phyloP scores from a whole-genome alignment of 768 basidiomycete species.

The Leccinum truebloodii region DNA sequence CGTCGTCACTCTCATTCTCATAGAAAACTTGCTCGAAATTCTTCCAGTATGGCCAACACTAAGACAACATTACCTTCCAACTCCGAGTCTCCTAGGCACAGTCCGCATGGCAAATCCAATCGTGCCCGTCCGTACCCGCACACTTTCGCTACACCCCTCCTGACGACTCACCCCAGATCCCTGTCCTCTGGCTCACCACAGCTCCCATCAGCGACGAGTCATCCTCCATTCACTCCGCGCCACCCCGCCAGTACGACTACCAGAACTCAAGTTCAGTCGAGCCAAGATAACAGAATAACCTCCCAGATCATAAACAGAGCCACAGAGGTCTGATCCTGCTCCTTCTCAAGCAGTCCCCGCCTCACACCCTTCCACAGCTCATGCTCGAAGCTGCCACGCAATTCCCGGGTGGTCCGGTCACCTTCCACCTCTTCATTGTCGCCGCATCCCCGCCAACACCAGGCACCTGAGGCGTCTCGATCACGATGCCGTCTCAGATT shows the following conservation, averaged over 20 bases:
- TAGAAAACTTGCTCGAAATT: conserved; percentile 56
- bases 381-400: conserved; percentile 29
- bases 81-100: conserved; percentile 43
- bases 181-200: conserved; percentile 49
- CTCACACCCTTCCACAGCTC: conserved; percentile 17
- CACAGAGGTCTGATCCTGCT: conserved; percentile 43
- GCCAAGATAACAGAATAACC: conserved; percentile 46
- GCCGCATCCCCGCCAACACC: conserved; percentile 49
- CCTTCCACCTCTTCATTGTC: conserved; percentile 54
- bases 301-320: conserved; percentile 43
- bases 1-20: conserved; percentile 45
- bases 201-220: conserved; percentile 38
- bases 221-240: conserved; percentile 16
- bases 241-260: conserved; percentile 44
- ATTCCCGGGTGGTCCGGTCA: conserved; percentile 35
- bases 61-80: conserved; percentile 45
- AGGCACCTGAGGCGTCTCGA: conserved; percentile 26
- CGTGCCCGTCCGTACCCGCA: conserved; percentile 39
- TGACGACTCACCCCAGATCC: conserved; percentile 18
- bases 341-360: not conserved
- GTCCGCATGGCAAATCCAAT: conserved; percentile 41
- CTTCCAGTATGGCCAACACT: too few species aligned
- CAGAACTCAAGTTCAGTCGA: conserved; percentile 45
- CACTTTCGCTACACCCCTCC: not conserved
- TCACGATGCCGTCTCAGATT: conserved; percentile 29